Conservation (phyloP, 768 basidiomycete genomes). For the Kwoniella dejecticola region DNA sequence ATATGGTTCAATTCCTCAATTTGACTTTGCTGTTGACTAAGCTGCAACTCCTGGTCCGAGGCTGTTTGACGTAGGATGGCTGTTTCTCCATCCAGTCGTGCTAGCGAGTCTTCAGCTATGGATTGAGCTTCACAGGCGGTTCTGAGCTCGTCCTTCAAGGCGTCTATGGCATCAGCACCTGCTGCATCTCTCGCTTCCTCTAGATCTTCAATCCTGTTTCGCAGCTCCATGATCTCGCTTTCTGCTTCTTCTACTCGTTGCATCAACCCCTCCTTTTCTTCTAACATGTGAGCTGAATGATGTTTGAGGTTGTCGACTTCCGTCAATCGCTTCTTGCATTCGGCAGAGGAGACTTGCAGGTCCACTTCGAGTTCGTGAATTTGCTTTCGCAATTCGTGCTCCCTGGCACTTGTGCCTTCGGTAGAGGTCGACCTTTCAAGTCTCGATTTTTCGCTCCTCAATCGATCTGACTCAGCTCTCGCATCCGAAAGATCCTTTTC, state of each 20-base stretch:
- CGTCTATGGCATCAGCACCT: not conserved
- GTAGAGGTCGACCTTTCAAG: slow-evolving; percentile 26
- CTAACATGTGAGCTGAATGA: slow-evolving; percentile 7
- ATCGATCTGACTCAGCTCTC: slow-evolving; percentile 25
- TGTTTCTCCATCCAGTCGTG: slow-evolving; percentile 9
- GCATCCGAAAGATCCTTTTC: slow-evolving; percentile 30
- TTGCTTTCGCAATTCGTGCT: slow-evolving; percentile 31
- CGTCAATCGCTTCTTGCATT: not conserved
- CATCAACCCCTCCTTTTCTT: slow-evolving; percentile 20
- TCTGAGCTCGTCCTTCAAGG: slow-evolving; percentile 16
- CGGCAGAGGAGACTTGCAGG: slow-evolving; percentile 8
- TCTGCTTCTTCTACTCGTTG: slow-evolving; percentile 12
- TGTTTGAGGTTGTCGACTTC: slow-evolving; percentile 20
- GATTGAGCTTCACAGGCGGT: slow-evolving; percentile 11
- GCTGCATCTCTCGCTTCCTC: not conserved
- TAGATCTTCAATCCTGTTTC: slow-evolving; percentile 1
- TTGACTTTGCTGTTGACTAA: slow-evolving; percentile 25
- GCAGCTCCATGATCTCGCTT: slow-evolving; percentile 17
- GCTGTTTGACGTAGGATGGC: slow-evolving; percentile 5
- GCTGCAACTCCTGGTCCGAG: slow-evolving; percentile 22
- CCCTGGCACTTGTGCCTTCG: slow-evolving; percentile 15
- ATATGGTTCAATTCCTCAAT: slow-evolving; percentile 25
- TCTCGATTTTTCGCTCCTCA: slow-evolving; percentile 34
- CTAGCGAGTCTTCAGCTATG: slow-evolving; percentile 11
- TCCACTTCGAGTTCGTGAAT: slow-evolving; percentile 28